Base-by-base conservation (phyloP, 2,329 filamentous ascomycete species). In the Fusarium nisikadoi region DNA sequence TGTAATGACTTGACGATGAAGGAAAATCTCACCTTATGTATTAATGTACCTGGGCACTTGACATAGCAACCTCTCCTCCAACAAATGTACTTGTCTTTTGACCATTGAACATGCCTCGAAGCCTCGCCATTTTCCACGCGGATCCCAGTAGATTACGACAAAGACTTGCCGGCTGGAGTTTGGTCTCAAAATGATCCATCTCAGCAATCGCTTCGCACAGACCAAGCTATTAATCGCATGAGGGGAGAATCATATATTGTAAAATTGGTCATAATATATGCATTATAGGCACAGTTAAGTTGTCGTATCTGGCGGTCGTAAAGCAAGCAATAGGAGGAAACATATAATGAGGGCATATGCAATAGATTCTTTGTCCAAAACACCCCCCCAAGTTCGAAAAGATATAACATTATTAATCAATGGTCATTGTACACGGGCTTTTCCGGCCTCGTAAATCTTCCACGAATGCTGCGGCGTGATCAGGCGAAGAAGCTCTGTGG, bases 401-500 rank as follows among this genome's bases (percentile, higher is more conserved):
- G 79, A 80, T 74, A 76, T 76, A 81, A 77, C 76, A 82, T 81
- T 83, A 82, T 81, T 83, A 82, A 79, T 80, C 79, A 82, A 79
- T 72, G 76, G 78, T 82, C 82, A 81, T 83, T 83, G 81, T 83
- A 83, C 82, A 83, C 72, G 76, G 80, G 79, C 78, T 76, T 76
- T 75, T 70, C 68, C 68, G 76, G 76, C 78, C 77, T 75, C 75
- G 71, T 72, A 69, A 72, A 74, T 74, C 70, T 65, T 75, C 63
- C 71, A 59, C 71, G 57, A 45, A 43, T 65, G 50, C 57, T 65
- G 63, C 69, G 43, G 45, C 59, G 25, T 57, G 56, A 54, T 54
- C 58, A 47, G 68, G 58, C 53, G 60, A 61, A 60, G 41, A 55
- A 63, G 56, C 65, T 62, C 70, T 62, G 60, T 59, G 47, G 50